Base-by-base conservation (phyloP, 805 yeast species). In the Metschnikowia colocasiae region DNA sequence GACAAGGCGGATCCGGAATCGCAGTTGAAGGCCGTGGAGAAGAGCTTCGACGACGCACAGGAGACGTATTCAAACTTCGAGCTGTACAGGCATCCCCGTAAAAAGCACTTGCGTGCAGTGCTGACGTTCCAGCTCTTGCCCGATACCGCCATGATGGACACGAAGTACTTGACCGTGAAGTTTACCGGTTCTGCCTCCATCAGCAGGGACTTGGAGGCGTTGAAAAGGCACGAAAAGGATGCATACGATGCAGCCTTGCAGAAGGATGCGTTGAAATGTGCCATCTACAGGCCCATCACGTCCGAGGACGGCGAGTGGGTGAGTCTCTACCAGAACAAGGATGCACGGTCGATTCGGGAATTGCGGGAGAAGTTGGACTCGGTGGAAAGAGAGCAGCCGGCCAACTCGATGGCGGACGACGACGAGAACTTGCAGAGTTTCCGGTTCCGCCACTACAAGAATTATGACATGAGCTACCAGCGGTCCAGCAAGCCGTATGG, bases 141-240 rank as follows among this genome's bases (percentile, higher is more conserved):
- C 6, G 97, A 94, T 64, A 82, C 94, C 8, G 82, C 92, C n/a
- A 79, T 87, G 76, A 75, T 89, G 78, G 99, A 94, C 65, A 83
- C 87, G 56, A 79, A 76, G 44, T 89, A 77, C 59, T 70, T 80
- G 58, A 74, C 81, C 27, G 69, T 88, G 36, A 86, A 83, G 62
- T 79, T 87, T 56, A 60, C 74, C 4, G 82, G 83, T 4, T 73
- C 81, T 9, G 83, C 85, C 2, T 76, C 82, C 2, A 58, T 76
- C 22, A 55, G 63, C 18, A 60, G 76, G 50, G 76, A 71, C 43
- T 51, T 68, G 29, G 60, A 61, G 25, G 55, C 59, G 16, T 49
- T 63, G 39, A 63, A 65, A 47, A 55, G 59, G 43, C 64, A 61
- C 43, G 60, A 68, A 43, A 59, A 62, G 23, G 60, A 49, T 18